Percentiles rank a stretch among this genome's conserved stretches.
Conservation (phyloP, 2,329 filamentous ascomycete genomes). For the Ophiocordyceps camponoti-leonardi region DNA sequence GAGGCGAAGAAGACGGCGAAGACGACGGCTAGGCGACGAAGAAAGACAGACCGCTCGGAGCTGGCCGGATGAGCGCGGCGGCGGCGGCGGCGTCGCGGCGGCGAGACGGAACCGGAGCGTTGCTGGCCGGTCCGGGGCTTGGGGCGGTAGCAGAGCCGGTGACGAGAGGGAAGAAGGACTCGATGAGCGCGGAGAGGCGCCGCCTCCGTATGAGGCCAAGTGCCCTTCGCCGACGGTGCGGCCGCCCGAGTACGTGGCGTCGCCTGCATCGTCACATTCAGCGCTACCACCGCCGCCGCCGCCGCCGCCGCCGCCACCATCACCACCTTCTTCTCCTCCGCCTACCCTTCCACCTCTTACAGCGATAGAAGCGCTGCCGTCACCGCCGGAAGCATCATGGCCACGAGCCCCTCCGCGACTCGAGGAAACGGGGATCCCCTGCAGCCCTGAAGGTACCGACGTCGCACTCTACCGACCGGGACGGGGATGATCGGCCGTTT, state of each 20-base stretch:
- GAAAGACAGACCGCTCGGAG: neutral
- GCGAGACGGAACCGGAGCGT: neutral
- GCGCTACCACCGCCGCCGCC: neutral
- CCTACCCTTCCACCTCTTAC: neutral
- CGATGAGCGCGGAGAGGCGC: constrained; percentile 46
- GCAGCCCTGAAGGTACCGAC: too few species aligned
- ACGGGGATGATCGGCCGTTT: too few species aligned
- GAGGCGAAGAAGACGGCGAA: neutral
- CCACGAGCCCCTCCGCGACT: too few species aligned
- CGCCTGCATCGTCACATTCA: neutral
- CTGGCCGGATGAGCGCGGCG: too few species aligned
- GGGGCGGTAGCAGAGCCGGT: too few species aligned
- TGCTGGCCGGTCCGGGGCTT: neutral
- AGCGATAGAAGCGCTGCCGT: neutral
- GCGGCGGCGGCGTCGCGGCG: too few species aligned
- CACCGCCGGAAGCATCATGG: neutral
- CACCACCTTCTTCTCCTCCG: neutral
- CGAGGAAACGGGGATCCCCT: neutral
- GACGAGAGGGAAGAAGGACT: constrained; percentile 28
- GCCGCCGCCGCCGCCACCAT: too few species aligned
- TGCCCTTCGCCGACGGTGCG: constrained; percentile 6
- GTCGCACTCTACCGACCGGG: too few species aligned
- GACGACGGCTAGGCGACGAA: neutral
- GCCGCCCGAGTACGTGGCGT: constrained; percentile 6
- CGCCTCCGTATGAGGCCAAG: constrained; percentile 38